phyloP scores from a whole-genome alignment of 192 early-diverging fungal species.

The Phlyctochytrium arcticum region DNA sequence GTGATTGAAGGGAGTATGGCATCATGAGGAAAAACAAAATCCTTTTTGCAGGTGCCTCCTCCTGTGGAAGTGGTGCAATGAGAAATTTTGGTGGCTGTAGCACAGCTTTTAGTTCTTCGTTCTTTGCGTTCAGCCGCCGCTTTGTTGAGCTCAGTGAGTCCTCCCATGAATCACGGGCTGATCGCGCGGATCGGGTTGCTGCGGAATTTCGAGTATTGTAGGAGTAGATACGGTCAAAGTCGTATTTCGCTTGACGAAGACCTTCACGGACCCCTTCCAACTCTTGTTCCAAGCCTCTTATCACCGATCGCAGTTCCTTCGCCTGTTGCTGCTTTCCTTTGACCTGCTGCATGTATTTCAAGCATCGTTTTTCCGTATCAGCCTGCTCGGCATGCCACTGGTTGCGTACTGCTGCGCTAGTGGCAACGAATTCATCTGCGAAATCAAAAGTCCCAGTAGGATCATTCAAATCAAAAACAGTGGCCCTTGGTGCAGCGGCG shows the following conservation, averaged over 20 bases:
- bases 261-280: background rate
- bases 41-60: background rate
- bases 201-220: no score
- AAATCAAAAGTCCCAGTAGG: background rate
- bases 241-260: no score
- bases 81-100: background rate
- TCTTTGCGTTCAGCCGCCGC: no score
- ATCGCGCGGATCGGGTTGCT: no score
- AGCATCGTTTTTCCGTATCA: background rate
- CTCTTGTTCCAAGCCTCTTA: background rate
- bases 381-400: background rate
- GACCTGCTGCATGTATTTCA: background rate
- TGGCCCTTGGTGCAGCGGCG: no score
- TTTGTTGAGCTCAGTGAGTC: no score
- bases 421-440: background rate
- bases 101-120: background rate
- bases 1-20: background rate
- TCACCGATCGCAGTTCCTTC: background rate
- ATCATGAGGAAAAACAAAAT: background rate
- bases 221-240: no score
- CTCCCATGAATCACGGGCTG: no score
- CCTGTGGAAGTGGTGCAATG: background rate
- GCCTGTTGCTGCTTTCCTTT: background rate
- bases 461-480: background rate
- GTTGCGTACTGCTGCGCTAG: background rate